A percentile compares a stretch with the other conserved stretches of the same genome.
These are phyloP conservation scores for Globisporangium lucens DNA, from an alignment of 352 stramenopile species.

Conservation along the genomic window DNA sequence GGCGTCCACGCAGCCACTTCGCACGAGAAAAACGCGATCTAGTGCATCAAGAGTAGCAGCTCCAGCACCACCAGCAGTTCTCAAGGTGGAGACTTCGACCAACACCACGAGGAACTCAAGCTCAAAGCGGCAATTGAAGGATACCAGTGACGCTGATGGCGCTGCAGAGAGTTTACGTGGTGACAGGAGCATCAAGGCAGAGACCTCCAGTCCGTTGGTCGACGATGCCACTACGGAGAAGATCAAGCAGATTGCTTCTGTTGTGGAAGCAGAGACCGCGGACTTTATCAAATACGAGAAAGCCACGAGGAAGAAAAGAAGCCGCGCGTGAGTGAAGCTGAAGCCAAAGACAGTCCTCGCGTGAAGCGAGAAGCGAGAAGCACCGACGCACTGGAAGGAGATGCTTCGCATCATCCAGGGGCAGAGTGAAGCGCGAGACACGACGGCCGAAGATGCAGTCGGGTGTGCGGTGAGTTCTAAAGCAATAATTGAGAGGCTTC, in stretches of 20 bases:
- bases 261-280: background rate
- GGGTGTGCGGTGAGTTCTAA: background rate
- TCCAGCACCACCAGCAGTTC: background rate
- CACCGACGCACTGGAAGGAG: constrained; percentile 47
- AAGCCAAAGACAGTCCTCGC: background rate
- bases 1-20: background rate
- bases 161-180: background rate
- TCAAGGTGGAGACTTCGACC: background rate
- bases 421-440: constrained; percentile 55
- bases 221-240: background rate
- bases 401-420: constrained; percentile 52
- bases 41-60: background rate
- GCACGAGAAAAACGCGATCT: background rate
- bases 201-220: background rate
- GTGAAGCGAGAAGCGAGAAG: constrained; percentile 1
- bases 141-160: background rate
- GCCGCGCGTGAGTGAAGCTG: constrained; percentile 14
- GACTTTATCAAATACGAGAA: background rate
- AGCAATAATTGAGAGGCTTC: background rate
- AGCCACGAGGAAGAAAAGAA: constrained; percentile 26
- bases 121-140: background rate
- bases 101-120: background rate
- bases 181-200: background rate
- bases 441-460: constrained; percentile 49
- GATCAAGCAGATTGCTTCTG: background rate